A percentile compares a stretch with the other conserved stretches of the same genome.
Evolutionary conservation across 2,329 filamentous ascomycete genomes (phyloP).

Genomic region (Chaetothyriales sp.): DNA sequence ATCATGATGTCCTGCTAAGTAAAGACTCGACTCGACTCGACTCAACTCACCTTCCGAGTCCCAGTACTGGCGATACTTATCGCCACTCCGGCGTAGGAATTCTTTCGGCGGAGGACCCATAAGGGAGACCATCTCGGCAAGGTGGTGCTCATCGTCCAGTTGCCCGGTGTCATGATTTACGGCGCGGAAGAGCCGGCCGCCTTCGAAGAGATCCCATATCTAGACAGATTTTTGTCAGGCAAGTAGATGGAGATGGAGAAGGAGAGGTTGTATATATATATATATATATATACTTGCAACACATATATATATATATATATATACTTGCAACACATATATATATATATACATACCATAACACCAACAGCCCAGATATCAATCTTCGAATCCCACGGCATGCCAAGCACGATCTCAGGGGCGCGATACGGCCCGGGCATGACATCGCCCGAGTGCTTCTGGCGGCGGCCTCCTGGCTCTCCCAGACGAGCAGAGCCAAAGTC

Average conservation of each 20-base stretch:
- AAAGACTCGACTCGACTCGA: no score
- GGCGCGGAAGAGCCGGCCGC: slow-evolving; percentile 7
- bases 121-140: slow-evolving; percentile 11
- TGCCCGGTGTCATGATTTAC: slow-evolving; percentile 5
- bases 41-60: slow-evolving; percentile 6
- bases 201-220: slow-evolving; percentile 13
- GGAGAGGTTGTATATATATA: no score
- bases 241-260: no score
- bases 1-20: no score
- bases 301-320: no score
- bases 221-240: background rate
- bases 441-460: slow-evolving; percentile 12
- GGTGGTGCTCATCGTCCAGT: slow-evolving; percentile 9
- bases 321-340: no score
- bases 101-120: slow-evolving; percentile 8
- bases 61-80: slow-evolving; percentile 9
- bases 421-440: slow-evolving; percentile 20
- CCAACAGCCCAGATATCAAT: slow-evolving; percentile 22
- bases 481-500: slow-evolving; percentile 20
- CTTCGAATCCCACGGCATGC: slow-evolving; percentile 19
- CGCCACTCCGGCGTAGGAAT: slow-evolving; percentile 6
- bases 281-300: no score
- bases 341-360: slow-evolving; percentile 15
- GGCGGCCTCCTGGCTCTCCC: slow-evolving; percentile 6
- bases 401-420: slow-evolving; percentile 20